phyloP scores from a whole-genome alignment of 257 asterid species.

The Solanum piurae region DNA sequence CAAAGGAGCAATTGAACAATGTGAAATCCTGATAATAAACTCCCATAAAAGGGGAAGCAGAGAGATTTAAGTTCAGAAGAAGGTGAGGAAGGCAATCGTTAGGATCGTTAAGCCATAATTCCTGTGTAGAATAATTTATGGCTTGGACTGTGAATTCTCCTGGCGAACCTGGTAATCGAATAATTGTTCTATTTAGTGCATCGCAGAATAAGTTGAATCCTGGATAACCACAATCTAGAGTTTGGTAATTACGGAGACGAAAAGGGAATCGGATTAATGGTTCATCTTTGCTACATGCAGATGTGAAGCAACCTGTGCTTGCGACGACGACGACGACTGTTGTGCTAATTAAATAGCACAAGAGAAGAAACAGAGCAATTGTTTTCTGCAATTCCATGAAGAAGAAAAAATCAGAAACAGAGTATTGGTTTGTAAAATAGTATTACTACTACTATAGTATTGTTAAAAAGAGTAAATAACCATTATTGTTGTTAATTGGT shows the following conservation, averaged over 20 bases:
- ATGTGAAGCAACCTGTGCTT: conserved; percentile 13
- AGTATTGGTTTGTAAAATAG: not conserved
- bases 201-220: conserved; percentile 45
- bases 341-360: not conserved
- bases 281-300: conserved; percentile 17
- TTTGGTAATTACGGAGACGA: conserved; percentile 22
- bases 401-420: not conserved
- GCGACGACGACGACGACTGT: not conserved
- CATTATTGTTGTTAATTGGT: not conserved
- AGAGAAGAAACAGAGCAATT: conserved; percentile 6
- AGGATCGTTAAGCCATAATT: conserved; percentile 48
- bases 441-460: not conserved
- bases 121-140: conserved; percentile 33
- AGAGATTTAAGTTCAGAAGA: conserved; percentile 33
- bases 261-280: conserved; percentile 55
- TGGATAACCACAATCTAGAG: conserved; percentile 36
- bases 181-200: conserved; percentile 16
- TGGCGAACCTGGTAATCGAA: conserved; percentile 25
- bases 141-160: conserved; percentile 18
- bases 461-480: not conserved
- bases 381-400: not conserved
- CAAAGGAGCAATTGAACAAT: conserved; percentile 37
- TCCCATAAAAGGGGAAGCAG: conserved; percentile 39
- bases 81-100: conserved; percentile 38
- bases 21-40: conserved; percentile 20